These are phyloP conservation scores for Monosporascus sp. DNA, from an alignment of 2,329 filamentous ascomycete species.

Conservation along the genomic window DNA sequence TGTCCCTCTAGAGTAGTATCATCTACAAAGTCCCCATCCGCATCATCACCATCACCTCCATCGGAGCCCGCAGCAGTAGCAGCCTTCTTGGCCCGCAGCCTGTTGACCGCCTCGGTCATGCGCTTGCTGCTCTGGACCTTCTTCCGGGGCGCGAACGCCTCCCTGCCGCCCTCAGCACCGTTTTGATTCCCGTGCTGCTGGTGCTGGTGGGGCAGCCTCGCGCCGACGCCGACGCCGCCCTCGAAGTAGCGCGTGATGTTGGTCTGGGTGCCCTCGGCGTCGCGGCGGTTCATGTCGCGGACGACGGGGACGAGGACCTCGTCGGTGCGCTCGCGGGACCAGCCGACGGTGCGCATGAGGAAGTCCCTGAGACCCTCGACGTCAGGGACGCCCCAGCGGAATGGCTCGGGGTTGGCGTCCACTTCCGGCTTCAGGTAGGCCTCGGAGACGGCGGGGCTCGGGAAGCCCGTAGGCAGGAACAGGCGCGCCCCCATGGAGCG, in stretches of 20 bases:
- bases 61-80: slow-evolving; percentile 8
- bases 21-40: slow-evolving; percentile 9
- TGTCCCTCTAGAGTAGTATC: neutral
- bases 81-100: slow-evolving; percentile 42
- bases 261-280: slow-evolving; percentile 84
- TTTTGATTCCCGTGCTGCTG: neutral
- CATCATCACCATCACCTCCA: slow-evolving; percentile 17
- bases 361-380: slow-evolving; percentile 78
- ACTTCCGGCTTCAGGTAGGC: slow-evolving; percentile 87
- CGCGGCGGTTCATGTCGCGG: slow-evolving; percentile 85
- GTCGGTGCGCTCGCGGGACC: slow-evolving; percentile 86
- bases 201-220: slow-evolving; percentile 20
- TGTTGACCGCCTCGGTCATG: slow-evolving; percentile 69
- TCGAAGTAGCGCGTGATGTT: slow-evolving; percentile 95
- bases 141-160: slow-evolving; percentile 66
- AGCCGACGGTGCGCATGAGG: slow-evolving; percentile 88
- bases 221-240: slow-evolving; percentile 65
- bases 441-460: slow-evolving; percentile 68
- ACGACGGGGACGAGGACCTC: slow-evolving; percentile 95
- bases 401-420: slow-evolving; percentile 68
- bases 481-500: slow-evolving; percentile 74
- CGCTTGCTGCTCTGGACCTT: slow-evolving; percentile 62
- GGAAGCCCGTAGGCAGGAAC: slow-evolving; percentile 77
- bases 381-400: slow-evolving; percentile 95
- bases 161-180: slow-evolving; percentile 25